A percentile compares a stretch with the other conserved stretches of the same genome.
phyloP scores from a whole-genome alignment of 768 basidiomycete species.

The Filobasidium wieringae region DNA sequence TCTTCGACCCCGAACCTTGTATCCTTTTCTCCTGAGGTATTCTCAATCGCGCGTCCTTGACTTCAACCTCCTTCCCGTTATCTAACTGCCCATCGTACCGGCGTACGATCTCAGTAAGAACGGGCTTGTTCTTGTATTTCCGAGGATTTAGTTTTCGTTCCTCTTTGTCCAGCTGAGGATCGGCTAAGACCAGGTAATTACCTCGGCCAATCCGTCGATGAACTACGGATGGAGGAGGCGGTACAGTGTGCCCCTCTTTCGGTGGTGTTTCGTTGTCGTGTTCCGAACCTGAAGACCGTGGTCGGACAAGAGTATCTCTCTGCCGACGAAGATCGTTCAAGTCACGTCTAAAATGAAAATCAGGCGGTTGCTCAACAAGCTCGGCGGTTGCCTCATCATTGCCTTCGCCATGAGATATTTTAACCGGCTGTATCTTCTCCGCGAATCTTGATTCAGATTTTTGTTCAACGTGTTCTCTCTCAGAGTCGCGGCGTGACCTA shows the following conservation, averaged over 20 bases:
- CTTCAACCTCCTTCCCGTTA: not conserved
- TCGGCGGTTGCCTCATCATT: not conserved
- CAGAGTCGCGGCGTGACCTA: not conserved
- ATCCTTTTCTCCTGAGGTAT: not conserved
- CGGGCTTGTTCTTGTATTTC: not conserved
- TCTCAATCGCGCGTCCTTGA: conserved; percentile 8
- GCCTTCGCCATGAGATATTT: no score
- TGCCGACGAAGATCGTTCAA: not conserved
- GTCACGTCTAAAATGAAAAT: not conserved
- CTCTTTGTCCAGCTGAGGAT: not conserved
- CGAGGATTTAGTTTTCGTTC: no score
- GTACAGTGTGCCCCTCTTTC: not conserved
- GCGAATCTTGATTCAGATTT: no score
- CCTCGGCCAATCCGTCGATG: not conserved
- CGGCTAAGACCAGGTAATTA: not conserved
- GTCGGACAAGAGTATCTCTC: not conserved
- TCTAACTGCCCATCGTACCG: conserved; percentile 5
- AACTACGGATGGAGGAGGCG: not conserved
- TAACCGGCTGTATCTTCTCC: no score
- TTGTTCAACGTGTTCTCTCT: not conserved
- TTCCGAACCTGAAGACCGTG: not conserved
- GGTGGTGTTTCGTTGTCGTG: not conserved
- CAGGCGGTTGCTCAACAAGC: not conserved
- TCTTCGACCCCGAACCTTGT: conserved; percentile 9
- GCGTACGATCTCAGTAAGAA: no score